Evolutionary conservation across 257 asterid species (phyloP), one percentile per base, ranked within the genome.

Genomic region (Plectranthus barbatus): DNA sequence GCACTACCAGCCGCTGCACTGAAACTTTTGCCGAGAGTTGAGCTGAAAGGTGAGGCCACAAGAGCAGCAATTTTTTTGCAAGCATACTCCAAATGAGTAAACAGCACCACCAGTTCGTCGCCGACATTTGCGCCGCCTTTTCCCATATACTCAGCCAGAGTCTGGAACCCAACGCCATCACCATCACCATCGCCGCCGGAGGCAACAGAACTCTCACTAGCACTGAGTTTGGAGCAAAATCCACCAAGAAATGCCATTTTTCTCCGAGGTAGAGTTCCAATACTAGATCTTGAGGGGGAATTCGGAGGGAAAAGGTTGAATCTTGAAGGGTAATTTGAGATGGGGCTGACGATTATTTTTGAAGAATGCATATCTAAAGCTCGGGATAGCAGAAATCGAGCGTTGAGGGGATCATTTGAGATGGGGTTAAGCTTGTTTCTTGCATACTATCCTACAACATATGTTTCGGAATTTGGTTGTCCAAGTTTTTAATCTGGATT

Each of bases 31-130:
- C 66, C 79, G 10, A 91, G 86, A 77, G 60, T 77, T 11, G 83
- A 74, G 78, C 78, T 86, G 60, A 74, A 80, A 79, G 98, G 98
- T 10, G 96, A 91, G 76, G 98, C 98, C 72, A 91, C 94, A 20
- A 91, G 90, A 68, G 92, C 90, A 49, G 93, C 88, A 68, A 91
- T 86, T 72, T 69, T 84, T 79, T 84, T 91, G 78, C 84, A 91
- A 69, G 98, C 97, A 59, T 77, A 91, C 73, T 77, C 84, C 75
- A 91, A 75, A 62, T 91, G 97, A 54, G 77, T 73, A 21, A 72
- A 76, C 80, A 91, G 51, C 54, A 91, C 68, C 18, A 74, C 79
- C 85, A 91, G 74, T 18, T 84, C 97, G 69, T 91, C 95, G 72
- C 87, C 82, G 61, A 76, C 86, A 29, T 86, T 75, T 66, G 68